A percentile compares a stretch with the other conserved stretches of the same genome.
Conservation (phyloP, 345 rosid genomes). For the Heritiera littoralis region DNA sequence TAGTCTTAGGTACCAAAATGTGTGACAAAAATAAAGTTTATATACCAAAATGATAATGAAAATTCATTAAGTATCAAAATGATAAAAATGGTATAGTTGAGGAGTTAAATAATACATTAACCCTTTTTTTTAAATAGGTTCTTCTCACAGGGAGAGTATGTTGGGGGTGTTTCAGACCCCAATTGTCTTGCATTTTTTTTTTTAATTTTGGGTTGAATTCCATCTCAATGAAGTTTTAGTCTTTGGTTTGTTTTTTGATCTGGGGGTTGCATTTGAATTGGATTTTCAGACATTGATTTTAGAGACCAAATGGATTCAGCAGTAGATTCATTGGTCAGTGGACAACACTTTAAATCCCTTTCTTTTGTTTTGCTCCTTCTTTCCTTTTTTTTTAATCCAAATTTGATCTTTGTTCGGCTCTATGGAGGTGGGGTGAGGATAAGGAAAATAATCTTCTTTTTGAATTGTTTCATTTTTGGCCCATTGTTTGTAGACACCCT, state of each 20-base stretch:
- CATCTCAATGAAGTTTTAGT: background rate
- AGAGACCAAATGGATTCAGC: slow-evolving; percentile 4
- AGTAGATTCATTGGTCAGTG: slow-evolving; percentile 15
- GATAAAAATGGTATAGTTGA: no score
- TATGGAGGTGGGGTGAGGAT: background rate
- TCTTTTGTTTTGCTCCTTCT: background rate
- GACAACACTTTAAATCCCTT: background rate
- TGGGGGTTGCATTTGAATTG: slow-evolving; percentile 14
- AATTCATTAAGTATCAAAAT: no score
- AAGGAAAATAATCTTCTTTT: background rate
- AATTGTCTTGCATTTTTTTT: background rate
- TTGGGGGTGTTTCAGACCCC: background rate
- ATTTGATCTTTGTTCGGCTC: slow-evolving; percentile 9
- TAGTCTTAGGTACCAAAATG: no score
- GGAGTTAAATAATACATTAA: no score
- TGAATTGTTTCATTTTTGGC: background rate
- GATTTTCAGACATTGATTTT: background rate
- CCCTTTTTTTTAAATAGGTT: no score
- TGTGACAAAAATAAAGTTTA: no score
- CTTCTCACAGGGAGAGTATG: background rate
- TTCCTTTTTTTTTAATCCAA: background rate
- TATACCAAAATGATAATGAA: no score
- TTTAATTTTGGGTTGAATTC: background rate
- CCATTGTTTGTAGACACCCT: no score
- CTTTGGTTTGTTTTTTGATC: background rate